Conservation (phyloP, 352 stramenopile genomes). For the Phytopythium litorale region DNA sequence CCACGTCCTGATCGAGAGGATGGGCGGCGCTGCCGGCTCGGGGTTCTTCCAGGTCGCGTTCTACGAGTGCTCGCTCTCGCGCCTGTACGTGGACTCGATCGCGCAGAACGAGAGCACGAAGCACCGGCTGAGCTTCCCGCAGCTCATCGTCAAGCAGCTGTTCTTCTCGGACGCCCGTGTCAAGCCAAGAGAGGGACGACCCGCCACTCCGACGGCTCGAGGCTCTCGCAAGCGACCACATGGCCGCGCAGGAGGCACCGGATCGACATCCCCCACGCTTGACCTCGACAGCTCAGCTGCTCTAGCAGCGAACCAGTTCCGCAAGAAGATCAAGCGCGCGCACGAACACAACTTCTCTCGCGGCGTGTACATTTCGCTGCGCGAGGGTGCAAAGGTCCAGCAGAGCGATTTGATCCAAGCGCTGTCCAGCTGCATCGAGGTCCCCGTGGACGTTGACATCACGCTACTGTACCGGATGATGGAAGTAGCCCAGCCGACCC, state of each 20-base stretch:
- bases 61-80: slow-evolving; percentile 77
- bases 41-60: slow-evolving; percentile 87
- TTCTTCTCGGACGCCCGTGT: slow-evolving; percentile 33
- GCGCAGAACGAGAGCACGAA: slow-evolving; percentile 22
- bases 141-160: slow-evolving; percentile 50
- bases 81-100: slow-evolving; percentile 39
- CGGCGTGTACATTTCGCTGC: slow-evolving; percentile 78
- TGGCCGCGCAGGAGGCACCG: slow-evolving; percentile 14
- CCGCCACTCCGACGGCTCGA: slow-evolving; percentile 19
- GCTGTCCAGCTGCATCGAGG: slow-evolving; percentile 80
- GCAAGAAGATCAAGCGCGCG: slow-evolving; percentile 79
- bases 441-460: slow-evolving; percentile 84
- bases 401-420: slow-evolving; percentile 85
- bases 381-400: slow-evolving; percentile 67
- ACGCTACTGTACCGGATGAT: slow-evolving; percentile 86
- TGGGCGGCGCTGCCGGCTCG: slow-evolving; percentile 42
- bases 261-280: not conserved
- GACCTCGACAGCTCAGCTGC: slow-evolving; percentile 14
- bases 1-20: slow-evolving; percentile 70
- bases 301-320: slow-evolving; percentile 38
- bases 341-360: slow-evolving; percentile 89
- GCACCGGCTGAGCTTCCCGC: slow-evolving; percentile 28
- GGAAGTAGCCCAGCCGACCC: slow-evolving; percentile 28
- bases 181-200: slow-evolving; percentile 17
- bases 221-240: slow-evolving; percentile 16